A percentile compares a stretch with the other conserved stretches of the same genome.
Evolutionary conservation across 495 filamentous ascomycete genomes (phyloP).

Genomic region (Hypoxylon fuscum): DNA sequence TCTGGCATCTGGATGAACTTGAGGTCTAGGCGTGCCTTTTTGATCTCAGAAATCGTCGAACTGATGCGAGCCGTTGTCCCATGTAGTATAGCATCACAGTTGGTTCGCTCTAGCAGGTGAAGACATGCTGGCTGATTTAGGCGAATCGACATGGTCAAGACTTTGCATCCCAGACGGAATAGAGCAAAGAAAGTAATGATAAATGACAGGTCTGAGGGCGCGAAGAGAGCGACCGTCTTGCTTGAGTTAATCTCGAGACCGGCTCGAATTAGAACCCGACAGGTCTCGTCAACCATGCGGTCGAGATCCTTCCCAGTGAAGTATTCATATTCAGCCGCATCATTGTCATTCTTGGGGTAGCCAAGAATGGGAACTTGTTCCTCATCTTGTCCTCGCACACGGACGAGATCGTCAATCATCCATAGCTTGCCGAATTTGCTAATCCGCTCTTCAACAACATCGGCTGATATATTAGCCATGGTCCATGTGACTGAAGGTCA

Average conservation of each 20-base stretch:
- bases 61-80: slow-evolving; percentile 50
- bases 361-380: slow-evolving; percentile 61
- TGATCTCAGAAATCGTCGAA: slow-evolving; percentile 54
- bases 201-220: slow-evolving; percentile 64
- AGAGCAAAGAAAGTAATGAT: slow-evolving; percentile 66
- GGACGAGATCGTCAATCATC: slow-evolving; percentile 61
- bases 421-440: slow-evolving; percentile 46
- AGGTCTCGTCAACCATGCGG: slow-evolving; percentile 61
- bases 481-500: background rate
- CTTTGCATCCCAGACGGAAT: slow-evolving; percentile 64
- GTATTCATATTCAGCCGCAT: slow-evolving; percentile 54
- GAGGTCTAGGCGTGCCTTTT: slow-evolving; percentile 46
- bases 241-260: slow-evolving; percentile 49
- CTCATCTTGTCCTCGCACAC: slow-evolving; percentile 58
- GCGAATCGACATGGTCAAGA: slow-evolving; percentile 68
- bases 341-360: slow-evolving; percentile 54
- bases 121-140: slow-evolving; percentile 61
- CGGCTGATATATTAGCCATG: slow-evolving; percentile 44
- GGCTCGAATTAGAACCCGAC: slow-evolving; percentile 34
- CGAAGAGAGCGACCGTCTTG: slow-evolving; percentile 62
- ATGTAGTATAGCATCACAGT: slow-evolving; percentile 52
- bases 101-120: slow-evolving; percentile 58
- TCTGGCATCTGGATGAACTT: slow-evolving; percentile 45
- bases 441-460: slow-evolving; percentile 39
- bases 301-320: slow-evolving; percentile 64